Evolutionary conservation across 805 yeast genomes (phyloP).

Genomic region (Ogataea nonfermentans): DNA sequence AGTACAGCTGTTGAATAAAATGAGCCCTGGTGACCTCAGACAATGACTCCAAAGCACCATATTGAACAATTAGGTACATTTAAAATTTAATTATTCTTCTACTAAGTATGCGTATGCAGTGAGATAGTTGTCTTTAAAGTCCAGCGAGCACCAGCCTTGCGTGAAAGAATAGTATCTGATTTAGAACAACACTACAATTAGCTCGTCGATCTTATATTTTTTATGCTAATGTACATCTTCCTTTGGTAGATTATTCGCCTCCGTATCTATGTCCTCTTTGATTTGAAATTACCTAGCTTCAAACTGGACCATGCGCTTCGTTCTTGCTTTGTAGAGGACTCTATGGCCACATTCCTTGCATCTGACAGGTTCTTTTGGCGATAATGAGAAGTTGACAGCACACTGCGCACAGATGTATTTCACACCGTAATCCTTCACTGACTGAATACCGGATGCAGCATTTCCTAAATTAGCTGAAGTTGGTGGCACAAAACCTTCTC

Average conservation of each 20-base stretch:
- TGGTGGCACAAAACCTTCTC: conserved; percentile 89
- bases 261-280: no score
- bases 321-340: conserved; percentile 94
- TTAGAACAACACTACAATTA: neutral
- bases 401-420: conserved; percentile 96
- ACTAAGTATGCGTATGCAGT: no score
- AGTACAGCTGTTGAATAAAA: no score
- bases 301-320: conserved; percentile 92
- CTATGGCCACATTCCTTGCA: conserved; percentile 99
- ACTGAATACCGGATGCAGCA: conserved; percentile 78
- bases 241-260: no score
- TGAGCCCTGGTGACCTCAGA: no score
- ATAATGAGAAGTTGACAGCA: conserved; percentile 81
- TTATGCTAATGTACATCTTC: neutral
- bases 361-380: conserved; percentile 94
- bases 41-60: no score
- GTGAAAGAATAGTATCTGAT: no score
- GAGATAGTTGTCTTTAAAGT: no score
- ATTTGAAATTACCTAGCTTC: conserved; percentile 78
- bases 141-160: no score
- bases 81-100: no score
- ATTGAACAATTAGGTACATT: no score
- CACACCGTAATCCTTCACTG: conserved; percentile 72
- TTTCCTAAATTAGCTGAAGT: conserved; percentile 71
- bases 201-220: neutral